These are phyloP conservation scores for Trichoderma guizhouense DNA, from an alignment of 2,329 filamentous ascomycete species.

Conservation along the genomic window DNA sequence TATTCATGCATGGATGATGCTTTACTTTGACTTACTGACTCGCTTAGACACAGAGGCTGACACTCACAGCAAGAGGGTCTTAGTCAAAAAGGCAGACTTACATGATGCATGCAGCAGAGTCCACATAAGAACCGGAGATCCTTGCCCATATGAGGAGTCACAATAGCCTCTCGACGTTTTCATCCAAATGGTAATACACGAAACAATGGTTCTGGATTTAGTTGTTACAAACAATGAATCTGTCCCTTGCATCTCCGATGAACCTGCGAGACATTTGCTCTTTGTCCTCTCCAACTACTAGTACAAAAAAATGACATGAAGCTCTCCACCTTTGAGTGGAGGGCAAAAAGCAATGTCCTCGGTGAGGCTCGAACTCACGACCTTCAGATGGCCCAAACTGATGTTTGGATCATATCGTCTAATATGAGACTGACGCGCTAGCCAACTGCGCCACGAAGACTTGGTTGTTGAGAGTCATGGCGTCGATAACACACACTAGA, in stretches of 20 bases:
- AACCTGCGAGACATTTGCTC: not conserved
- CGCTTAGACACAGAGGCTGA: not conserved
- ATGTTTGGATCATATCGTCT: slow-evolving; percentile 28
- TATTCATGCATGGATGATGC: not conserved
- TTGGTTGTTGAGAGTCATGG: not conserved
- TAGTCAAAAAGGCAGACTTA: not conserved
- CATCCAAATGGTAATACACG: not conserved
- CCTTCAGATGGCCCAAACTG: slow-evolving; percentile 37
- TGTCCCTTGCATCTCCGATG: not conserved
- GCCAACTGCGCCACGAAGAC: slow-evolving; percentile 18
- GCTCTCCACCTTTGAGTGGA: not conserved
- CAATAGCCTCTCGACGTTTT: not conserved
- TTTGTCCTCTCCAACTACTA: not conserved
- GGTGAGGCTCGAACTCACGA: slow-evolving; percentile 50
- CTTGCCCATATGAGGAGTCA: not conserved
- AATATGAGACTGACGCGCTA: slow-evolving; percentile 19
- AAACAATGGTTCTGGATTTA: not conserved
- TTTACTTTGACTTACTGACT: not conserved
- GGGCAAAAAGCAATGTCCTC: slow-evolving; percentile 34
- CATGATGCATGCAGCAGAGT: slow-evolving; percentile 8
- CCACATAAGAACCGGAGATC: not conserved
- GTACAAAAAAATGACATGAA: not conserved
- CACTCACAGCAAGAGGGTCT: not conserved
- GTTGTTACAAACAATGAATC: not conserved
- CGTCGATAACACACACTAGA: not conserved